Evolutionary conservation across 2,329 filamentous ascomycete species (phyloP), one percentile per base, ranked within the genome.

Genomic region (Botrytis aclada): DNA sequence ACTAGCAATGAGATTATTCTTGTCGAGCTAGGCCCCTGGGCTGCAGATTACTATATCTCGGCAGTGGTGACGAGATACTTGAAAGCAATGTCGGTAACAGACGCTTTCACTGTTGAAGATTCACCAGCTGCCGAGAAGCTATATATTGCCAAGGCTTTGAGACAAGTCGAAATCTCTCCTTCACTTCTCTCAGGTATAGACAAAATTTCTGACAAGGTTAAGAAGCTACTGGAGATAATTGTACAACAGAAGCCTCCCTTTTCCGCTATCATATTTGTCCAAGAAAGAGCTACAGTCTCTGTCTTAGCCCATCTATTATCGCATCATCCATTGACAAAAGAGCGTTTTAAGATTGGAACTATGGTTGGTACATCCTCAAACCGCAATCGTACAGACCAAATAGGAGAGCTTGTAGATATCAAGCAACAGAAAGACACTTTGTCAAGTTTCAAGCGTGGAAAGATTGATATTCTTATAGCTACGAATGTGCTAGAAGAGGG

Each of bases 401-500:
- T 90, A 32, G 79, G 80, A 45, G 81, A 83, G 14, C 76, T 84
- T 6, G 73, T 81, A 0, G 82, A 84, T 16, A 73, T 81, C 22
- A 71, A 81, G 51, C 79, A 79, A 3, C 78, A 84, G 32, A 80
- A 75, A 51, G 61, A 79, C n/a, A 79, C 83, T 0, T 81, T 88
- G 2, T 79, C 86, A 14, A 80, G 82, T 3, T 92, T 92, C 76
- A 85, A 86, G 9, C 80, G 81, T 2, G 87, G 88, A 2, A 83
- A 82, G 80, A 64, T 82, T 86, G 73, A 90, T 89, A 75, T 84
- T 88, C 63, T 83, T 89, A 37, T 83, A 90, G 73, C 88, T 12
- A 92, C 90, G 0, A 88, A 85, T 74, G 89, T 92, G 0, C 82
- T 91, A 1, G 69, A 82, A 86, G 90, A 92, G 78, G 90, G 90